These are phyloP conservation scores for Aspergillus udagawae DNA, from an alignment of 2,329 filamentous ascomycete genomes.

Conservation along the genomic window DNA sequence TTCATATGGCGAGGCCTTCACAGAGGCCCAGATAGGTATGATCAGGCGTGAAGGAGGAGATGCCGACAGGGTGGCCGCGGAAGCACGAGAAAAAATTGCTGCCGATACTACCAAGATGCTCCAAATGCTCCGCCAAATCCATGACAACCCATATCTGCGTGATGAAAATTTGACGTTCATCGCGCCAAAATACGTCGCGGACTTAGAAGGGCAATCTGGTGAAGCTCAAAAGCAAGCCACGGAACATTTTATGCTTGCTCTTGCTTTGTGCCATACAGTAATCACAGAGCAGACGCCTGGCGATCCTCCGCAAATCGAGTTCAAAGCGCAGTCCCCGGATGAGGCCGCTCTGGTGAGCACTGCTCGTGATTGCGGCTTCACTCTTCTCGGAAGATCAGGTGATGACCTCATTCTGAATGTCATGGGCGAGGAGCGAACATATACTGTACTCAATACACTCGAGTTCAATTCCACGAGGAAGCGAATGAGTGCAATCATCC, in stretches of 20 bases:
- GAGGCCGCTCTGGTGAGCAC: constrained; percentile 93
- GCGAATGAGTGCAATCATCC: constrained; percentile 94
- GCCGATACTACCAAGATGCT: constrained; percentile 71
- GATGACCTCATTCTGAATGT: constrained; percentile 84
- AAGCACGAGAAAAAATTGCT: constrained; percentile 72
- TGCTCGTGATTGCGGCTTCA: constrained; percentile 92
- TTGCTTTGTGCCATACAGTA: constrained; percentile 95
- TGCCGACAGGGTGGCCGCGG: constrained; percentile 72
- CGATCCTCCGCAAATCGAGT: constrained; percentile 85
- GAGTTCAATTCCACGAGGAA: constrained; percentile 98
- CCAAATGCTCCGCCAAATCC: constrained; percentile 64
- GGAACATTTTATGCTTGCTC: constrained; percentile 86
- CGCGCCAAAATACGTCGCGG: constrained; percentile 80
- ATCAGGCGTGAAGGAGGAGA: constrained; percentile 86
- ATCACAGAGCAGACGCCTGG: constrained; percentile 86
- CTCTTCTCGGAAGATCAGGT: constrained; percentile 73
- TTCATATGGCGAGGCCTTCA: constrained; percentile 95
- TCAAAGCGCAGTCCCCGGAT: constrained; percentile 96
- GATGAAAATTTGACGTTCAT: constrained; percentile 91
- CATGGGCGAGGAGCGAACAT: constrained; percentile 78
- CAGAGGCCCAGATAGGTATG: constrained; percentile 94
- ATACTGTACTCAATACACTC: constrained; percentile 85
- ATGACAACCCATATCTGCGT: constrained; percentile 86
- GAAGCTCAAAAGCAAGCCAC: constrained; percentile 72
- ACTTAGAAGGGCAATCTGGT: constrained; percentile 74